Conservation (phyloP, 768 basidiomycete species). For the Galerina marginata region DNA sequence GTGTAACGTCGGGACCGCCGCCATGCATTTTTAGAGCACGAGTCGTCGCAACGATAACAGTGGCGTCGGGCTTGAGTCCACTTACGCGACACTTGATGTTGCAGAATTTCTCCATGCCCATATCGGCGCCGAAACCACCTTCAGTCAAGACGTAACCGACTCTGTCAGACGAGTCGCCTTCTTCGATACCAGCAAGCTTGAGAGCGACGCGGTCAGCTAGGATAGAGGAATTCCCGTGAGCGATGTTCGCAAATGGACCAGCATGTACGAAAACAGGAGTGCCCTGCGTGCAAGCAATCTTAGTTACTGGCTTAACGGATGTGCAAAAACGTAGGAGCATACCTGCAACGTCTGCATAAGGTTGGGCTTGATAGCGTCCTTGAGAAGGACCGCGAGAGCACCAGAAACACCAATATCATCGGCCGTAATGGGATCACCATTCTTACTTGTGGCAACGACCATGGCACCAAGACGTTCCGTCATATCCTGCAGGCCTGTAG, state of each 20-base stretch:
- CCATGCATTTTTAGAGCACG: slow-evolving; percentile 99
- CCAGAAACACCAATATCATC: slow-evolving; percentile 96
- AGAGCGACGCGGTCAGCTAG: slow-evolving; percentile 96
- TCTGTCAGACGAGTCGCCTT: slow-evolving; percentile 80
- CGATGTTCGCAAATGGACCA: slow-evolving; percentile 99
- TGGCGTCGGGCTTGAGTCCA: slow-evolving; percentile 91
- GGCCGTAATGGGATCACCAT: slow-evolving; percentile 90
- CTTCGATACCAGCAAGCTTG: slow-evolving; percentile 94
- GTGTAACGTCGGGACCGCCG: slow-evolving; percentile 94
- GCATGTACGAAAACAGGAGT: slow-evolving; percentile 99
- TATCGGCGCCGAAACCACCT: slow-evolving; percentile 98
- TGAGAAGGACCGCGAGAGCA: slow-evolving; percentile 95
- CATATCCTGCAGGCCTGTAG: slow-evolving; percentile 90
- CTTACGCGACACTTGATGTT: slow-evolving; percentile 98
- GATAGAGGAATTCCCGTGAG: slow-evolving; percentile 98
- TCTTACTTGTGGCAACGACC: slow-evolving; percentile 95
- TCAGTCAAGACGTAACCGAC: slow-evolving; percentile 97
- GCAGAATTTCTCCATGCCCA: slow-evolving; percentile 99
- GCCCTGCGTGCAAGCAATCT: slow-evolving; percentile 52
- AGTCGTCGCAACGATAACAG: slow-evolving; percentile 95
- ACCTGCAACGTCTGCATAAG: slow-evolving; percentile 97
- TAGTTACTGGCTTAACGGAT: background rate
- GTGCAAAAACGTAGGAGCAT: slow-evolving; percentile 12
- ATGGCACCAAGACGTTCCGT: slow-evolving; percentile 90
- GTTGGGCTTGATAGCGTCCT: slow-evolving; percentile 99